Percentiles rank a stretch among this genome's conserved stretches.
Conservation (phyloP, 192 early-diverging fungal species). For the Coemansia sp. region DNA sequence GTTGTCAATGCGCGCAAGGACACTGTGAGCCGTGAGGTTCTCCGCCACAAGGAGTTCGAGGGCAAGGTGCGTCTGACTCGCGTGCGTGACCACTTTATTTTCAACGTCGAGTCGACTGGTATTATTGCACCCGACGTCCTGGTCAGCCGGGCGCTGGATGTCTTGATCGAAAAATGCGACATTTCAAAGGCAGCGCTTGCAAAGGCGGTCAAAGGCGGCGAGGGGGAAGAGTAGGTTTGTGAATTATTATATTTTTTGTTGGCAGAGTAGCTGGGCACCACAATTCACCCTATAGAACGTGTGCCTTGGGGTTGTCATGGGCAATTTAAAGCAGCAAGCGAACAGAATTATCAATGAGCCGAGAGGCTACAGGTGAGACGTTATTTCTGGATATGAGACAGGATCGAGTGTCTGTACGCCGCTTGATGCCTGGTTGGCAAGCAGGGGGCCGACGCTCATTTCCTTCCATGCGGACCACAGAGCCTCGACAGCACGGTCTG, state of each 20-base stretch:
- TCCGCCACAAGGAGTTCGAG: conserved; percentile 89
- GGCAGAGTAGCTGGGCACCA: too few relatives aligned
- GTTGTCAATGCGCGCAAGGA: conserved; percentile 92
- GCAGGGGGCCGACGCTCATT: conserved; percentile 76
- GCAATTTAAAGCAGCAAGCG: too few relatives aligned
- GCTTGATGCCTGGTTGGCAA: conserved; percentile 62
- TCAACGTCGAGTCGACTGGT: conserved; percentile 90
- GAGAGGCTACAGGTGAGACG: not conserved
- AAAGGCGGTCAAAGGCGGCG: conserved; percentile 5
- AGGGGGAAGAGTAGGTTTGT: conserved; percentile 17
- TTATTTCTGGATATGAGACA: conserved; percentile 12
- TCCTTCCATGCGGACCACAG: conserved; percentile 70
- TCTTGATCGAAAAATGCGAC: conserved; percentile 77
- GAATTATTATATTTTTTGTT: not conserved
- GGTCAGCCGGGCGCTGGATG: conserved; percentile 71
- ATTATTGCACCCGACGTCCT: conserved; percentile 71
- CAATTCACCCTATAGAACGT: too few relatives aligned
- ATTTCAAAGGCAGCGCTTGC: conserved; percentile 61
- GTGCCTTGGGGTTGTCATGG: too few relatives aligned
- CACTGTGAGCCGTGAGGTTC: conserved; percentile 87
- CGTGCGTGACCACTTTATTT: conserved; percentile 96
- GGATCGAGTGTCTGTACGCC: conserved; percentile 47
- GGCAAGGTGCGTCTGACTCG: conserved; percentile 83
- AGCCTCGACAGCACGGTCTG: conserved; percentile 51
- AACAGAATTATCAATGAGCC: too few relatives aligned